Conservation (phyloP, 306 rosid genomes). For the Herpetospermum pedunculosum region DNA sequence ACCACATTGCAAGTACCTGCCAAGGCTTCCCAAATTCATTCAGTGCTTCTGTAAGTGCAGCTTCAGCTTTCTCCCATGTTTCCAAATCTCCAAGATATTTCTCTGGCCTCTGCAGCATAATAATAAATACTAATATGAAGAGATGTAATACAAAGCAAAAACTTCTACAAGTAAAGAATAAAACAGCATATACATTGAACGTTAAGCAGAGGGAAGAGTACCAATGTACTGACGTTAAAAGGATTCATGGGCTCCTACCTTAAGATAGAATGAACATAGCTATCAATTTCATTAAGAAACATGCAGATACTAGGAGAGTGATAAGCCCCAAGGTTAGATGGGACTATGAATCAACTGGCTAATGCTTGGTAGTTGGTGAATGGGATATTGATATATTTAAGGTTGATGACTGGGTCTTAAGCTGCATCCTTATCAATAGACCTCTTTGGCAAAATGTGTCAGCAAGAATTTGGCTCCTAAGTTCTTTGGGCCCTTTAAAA, state of each 20-base stretch:
- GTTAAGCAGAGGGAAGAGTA: not conserved
- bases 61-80: conserved; percentile 94
- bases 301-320: not conserved
- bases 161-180: not conserved
- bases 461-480: too few species aligned
- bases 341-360: not conserved
- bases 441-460: too few species aligned
- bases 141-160: not conserved
- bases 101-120: conserved; percentile 55
- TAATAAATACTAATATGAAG: not conserved
- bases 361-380: too few species aligned
- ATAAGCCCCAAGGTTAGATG: not conserved
- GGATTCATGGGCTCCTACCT: not conserved
- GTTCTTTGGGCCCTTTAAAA: too few species aligned
- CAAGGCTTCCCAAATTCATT: conserved; percentile 80
- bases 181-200: not conserved
- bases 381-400: not conserved
- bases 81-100: conserved; percentile 59
- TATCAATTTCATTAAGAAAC: not conserved
- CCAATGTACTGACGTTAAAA: not conserved
- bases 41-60: conserved; percentile 70
- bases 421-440: not conserved
- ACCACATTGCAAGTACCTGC: conserved; percentile 46
- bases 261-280: not conserved
- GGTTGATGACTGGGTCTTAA: not conserved